These are phyloP conservation scores for Suillus spraguei DNA, from an alignment of 768 basidiomycete species.

Conservation along the genomic window DNA sequence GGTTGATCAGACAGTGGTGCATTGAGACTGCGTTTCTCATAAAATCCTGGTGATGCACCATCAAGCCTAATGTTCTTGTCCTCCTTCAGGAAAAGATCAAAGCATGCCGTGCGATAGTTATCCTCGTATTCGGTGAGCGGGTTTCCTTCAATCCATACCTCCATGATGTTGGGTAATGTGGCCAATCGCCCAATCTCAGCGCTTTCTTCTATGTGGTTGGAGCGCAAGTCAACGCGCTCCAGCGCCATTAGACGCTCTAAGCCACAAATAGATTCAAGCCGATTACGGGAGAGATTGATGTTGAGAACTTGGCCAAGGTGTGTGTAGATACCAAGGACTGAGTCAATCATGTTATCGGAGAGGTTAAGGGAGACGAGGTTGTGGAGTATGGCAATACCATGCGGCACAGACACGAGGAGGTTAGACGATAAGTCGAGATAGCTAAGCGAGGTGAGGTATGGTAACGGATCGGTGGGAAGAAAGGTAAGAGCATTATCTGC, in stretches of 20 bases:
- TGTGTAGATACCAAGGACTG: conserved; percentile 85
- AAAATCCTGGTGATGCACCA: conserved; percentile 67
- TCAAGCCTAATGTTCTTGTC: conserved; percentile 80
- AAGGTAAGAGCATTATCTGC: conserved; percentile 83
- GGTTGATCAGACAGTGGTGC: conserved; percentile 52
- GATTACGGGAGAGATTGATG: conserved; percentile 83
- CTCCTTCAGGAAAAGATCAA: conserved; percentile 84
- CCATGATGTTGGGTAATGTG: conserved; percentile 72
- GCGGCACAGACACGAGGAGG: conserved; percentile 84
- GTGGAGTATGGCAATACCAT: conserved; percentile 71
- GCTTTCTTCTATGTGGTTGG: conserved; percentile 79
- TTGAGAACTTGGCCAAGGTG: conserved; percentile 75
- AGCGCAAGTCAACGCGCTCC: conserved; percentile 81
- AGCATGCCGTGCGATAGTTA: conserved; percentile 76
- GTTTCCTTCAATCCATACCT: conserved; percentile 87
- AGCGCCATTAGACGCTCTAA: conserved; percentile 87
- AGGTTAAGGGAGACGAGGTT: conserved; percentile 91
- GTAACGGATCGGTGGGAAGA: conserved; percentile 67
- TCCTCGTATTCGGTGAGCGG: conserved; percentile 72
- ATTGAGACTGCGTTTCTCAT: conserved; percentile 66
- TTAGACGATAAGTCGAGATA: conserved; percentile 92
- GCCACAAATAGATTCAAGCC: conserved; percentile 94
- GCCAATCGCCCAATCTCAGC: conserved; percentile 86
- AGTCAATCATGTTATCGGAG: conserved; percentile 97
- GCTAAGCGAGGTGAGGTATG: conserved; percentile 71